Base-by-base conservation (phyloP, 345 rosid species). In the Eucalyptus lansdowneana region DNA sequence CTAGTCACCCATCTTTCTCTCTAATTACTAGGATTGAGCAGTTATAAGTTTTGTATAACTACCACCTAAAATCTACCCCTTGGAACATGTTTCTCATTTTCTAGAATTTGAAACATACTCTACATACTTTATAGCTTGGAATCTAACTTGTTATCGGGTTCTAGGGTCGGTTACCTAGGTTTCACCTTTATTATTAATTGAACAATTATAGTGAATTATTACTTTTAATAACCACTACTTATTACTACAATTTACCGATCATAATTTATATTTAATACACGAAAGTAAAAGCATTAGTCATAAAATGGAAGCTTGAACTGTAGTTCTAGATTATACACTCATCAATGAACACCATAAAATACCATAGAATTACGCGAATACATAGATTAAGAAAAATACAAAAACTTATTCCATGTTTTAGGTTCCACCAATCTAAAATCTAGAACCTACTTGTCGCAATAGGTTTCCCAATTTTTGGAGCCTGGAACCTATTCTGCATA, bases 351-450 rank as follows among this genome's bases (percentile, higher is more conserved):
- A 0, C 5, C 2, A 53, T 19, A 10, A 53, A 53, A 53, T 53
- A 53, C 0, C 56, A 1, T 0, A 19, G 0, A 0, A 53, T 19
- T 0, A 53, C 0, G 10, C 2, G 0, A 53, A 53, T 53, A 53
- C 56, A 53, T 53, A 19, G 2, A 53, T 0, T 53, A 53, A 53
- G 1, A 53, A 53, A 53, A 53, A 53, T 53, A 53, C 0, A 53
- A 53, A 53, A 53, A 53, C 10, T 53, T 53, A 53, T 53, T 53
- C 2, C 2, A 53, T 0, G 10, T 53, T 53, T 0, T 3, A 53
- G 5, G 56, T 53, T 53, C 24, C 1, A 51, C 24, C 24, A n/a
- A n/a, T n/a, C n/a, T n/a, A n/a, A n/a, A n/a, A n/a, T n/a, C n/a
- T n/a, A n/a, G n/a, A n/a, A n/a, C n/a, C n/a, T n/a, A n/a, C n/a